Evolutionary conservation across 176 grass and related monocot genomes (phyloP).

Genomic region (Rhynchospora tenuis): DNA sequence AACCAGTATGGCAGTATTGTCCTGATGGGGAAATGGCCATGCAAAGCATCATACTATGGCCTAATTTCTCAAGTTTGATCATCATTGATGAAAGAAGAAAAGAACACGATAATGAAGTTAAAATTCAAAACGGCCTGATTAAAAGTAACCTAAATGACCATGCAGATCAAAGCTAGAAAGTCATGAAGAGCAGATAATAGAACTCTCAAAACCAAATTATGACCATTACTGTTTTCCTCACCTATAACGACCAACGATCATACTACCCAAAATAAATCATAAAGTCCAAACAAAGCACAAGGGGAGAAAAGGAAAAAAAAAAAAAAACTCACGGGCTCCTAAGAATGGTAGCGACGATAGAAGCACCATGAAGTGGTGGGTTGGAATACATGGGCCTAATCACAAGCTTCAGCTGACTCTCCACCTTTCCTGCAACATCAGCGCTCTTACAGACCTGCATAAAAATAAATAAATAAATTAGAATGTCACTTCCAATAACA

Average conservation of each 20-base stretch:
- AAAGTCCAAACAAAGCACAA: background rate
- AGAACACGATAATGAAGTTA: background rate
- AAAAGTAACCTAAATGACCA: background rate
- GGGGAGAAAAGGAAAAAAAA: no score
- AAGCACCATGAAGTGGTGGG: slow-evolving; percentile 94
- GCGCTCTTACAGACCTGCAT: slow-evolving; percentile 69
- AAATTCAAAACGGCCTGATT: background rate
- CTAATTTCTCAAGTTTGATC: background rate
- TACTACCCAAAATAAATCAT: background rate
- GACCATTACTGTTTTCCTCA: background rate
- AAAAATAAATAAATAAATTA: slow-evolving; percentile 8
- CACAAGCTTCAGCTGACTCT: slow-evolving; percentile 99
- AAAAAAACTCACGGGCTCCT: slow-evolving; percentile 56
- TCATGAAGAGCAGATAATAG: background rate
- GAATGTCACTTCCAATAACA: background rate
- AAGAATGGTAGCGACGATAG: slow-evolving; percentile 90
- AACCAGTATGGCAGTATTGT: no score
- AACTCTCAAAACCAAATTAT: background rate
- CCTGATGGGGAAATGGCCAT: background rate
- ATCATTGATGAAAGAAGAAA: background rate
- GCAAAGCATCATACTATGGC: background rate
- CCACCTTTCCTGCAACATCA: slow-evolving; percentile 74
- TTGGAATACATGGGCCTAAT: slow-evolving; percentile 99
- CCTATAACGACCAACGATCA: background rate
- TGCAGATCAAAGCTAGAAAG: background rate